phyloP scores from a whole-genome alignment of 176 grass and related monocot species.

The Poa pratensis region DNA sequence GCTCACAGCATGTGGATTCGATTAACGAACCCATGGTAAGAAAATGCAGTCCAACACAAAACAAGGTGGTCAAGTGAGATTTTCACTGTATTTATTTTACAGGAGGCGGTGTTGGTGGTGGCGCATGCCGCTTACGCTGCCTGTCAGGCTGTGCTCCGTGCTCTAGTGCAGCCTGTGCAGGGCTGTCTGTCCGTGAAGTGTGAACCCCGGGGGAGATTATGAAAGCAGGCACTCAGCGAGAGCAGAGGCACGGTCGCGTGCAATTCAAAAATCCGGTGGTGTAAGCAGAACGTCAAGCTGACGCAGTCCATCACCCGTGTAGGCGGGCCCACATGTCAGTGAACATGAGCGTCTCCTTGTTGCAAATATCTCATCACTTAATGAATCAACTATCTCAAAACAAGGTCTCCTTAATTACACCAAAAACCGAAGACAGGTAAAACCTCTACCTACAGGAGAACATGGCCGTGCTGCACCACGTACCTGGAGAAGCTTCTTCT shows the following conservation, averaged over 20 bases:
- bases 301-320: background rate
- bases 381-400: background rate
- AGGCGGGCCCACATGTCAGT: background rate
- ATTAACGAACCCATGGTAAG: background rate
- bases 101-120: background rate
- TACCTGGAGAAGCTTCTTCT: background rate
- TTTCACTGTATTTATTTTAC: too few species aligned
- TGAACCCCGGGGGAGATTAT: background rate
- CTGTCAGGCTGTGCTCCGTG: background rate
- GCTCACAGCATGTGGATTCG: background rate
- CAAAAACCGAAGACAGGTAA: background rate
- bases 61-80: background rate
- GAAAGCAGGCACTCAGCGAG: background rate
- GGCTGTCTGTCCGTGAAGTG: too few species aligned
- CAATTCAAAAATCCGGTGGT: background rate
- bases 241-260: background rate
- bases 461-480: background rate
- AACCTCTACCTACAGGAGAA: background rate
- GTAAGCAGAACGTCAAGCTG: slow-evolving; percentile 15
- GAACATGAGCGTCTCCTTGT: background rate
- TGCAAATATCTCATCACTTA: background rate
- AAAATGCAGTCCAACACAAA: background rate
- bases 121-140: background rate
- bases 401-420: background rate
- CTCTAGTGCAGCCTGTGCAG: too few species aligned